phyloP scores from a whole-genome alignment of 192 early-diverging fungal species.

The Radiomyces spectabilis region DNA sequence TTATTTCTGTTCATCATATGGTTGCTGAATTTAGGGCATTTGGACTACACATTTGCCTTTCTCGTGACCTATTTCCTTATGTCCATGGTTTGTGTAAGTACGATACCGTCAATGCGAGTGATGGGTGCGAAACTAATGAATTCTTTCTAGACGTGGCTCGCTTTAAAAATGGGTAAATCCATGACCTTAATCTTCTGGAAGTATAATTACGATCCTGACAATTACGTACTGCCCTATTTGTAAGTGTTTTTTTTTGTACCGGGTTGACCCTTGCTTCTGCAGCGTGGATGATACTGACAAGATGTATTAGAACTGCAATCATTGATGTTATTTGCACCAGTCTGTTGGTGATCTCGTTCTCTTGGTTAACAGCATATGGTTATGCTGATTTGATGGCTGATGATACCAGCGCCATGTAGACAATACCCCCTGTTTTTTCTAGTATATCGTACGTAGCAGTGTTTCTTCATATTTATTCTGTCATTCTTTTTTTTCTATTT shows the following conservation, averaged over 20 bases:
- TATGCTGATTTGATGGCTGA: neutral
- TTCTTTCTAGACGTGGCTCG: conserved; percentile 40
- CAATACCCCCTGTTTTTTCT: too few relatives aligned
- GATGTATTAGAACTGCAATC: conserved; percentile 63
- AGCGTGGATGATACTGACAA: too few relatives aligned
- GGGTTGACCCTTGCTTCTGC: too few relatives aligned
- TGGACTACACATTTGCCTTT: conserved; percentile 32
- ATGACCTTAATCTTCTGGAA: conserved; percentile 56
- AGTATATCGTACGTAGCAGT: too few relatives aligned
- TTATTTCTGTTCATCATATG: conserved; percentile 45
- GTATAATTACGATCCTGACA: conserved; percentile 72
- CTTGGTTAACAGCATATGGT: conserved; percentile 12
- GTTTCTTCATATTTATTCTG: too few relatives aligned
- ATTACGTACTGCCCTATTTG: conserved; percentile 60
- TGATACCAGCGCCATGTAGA: too few relatives aligned
- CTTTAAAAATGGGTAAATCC: conserved; percentile 48
- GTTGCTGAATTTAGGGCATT: conserved; percentile 34
- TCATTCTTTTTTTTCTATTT: too few relatives aligned
- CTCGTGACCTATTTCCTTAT: conserved; percentile 41
- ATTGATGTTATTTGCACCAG: conserved; percentile 65
- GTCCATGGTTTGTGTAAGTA: conserved; percentile 41
- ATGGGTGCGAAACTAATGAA: conserved; percentile 23
- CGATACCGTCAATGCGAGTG: too few relatives aligned
- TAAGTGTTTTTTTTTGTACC: too few relatives aligned
- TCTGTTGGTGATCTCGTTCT: conserved; percentile 45